Conservation (phyloP, 352 stramenopile genomes). For the Globisporangium heterothallicum region DNA sequence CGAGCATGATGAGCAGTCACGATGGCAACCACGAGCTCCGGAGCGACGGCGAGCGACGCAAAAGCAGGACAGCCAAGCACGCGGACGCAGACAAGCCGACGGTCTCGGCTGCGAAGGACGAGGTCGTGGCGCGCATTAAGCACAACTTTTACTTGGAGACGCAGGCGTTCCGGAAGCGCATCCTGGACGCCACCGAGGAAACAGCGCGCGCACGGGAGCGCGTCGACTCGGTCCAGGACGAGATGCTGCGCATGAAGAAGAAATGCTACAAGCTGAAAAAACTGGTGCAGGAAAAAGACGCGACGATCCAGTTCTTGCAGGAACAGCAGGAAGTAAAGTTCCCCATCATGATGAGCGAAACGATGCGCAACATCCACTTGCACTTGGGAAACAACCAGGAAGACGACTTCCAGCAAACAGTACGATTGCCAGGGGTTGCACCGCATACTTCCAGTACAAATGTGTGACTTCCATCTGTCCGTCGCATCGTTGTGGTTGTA, state of each 20-base stretch:
- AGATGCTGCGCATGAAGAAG: slow-evolving; percentile 42
- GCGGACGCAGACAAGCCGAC: too few species aligned
- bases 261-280: slow-evolving; percentile 56
- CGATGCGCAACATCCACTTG: slow-evolving; percentile 46
- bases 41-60: neutral
- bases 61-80: too few species aligned
- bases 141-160: slow-evolving; percentile 53
- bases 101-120: too few species aligned
- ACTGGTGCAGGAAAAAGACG: slow-evolving; percentile 53
- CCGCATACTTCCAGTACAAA: too few species aligned
- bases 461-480: too few species aligned
- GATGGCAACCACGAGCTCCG: slow-evolving; percentile 9
- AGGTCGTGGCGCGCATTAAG: slow-evolving; percentile 46
- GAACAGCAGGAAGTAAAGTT: slow-evolving; percentile 49
- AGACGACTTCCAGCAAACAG: slow-evolving; percentile 12
- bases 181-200: slow-evolving; percentile 25
- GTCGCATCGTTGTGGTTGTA: too few species aligned
- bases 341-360: slow-evolving; percentile 56
- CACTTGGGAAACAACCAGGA: slow-evolving; percentile 29
- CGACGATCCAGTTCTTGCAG: slow-evolving; percentile 37
- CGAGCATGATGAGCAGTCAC: slow-evolving; percentile 13
- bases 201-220: slow-evolving; percentile 19
- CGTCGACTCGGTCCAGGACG: slow-evolving; percentile 29
- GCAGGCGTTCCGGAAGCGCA: slow-evolving; percentile 36
- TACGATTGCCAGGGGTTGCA: too few species aligned